Evolutionary conservation across 2,329 filamentous ascomycete genomes (phyloP).

Genomic region (Colletotrichum lindemuthianum): DNA sequence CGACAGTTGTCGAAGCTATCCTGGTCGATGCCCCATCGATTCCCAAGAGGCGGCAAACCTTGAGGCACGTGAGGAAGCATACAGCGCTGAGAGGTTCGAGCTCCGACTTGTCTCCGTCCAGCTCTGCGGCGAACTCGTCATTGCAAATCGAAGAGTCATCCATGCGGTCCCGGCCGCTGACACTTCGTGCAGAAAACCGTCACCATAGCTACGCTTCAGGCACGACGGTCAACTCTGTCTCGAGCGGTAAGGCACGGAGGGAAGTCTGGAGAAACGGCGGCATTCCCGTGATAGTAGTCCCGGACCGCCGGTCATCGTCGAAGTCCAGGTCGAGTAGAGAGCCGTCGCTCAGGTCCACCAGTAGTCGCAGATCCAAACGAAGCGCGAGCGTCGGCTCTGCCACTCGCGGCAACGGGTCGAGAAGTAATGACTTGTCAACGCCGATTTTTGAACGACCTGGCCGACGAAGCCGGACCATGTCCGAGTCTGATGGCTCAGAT

Average conservation of each 20-base stretch:
- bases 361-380: slow-evolving; percentile 64
- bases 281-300: slow-evolving; percentile 71
- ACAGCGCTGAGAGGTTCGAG: slow-evolving; percentile 58
- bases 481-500: slow-evolving; percentile 61
- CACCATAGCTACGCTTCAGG: slow-evolving; percentile 61
- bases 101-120: slow-evolving; percentile 52
- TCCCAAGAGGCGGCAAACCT: slow-evolving; percentile 60
- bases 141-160: slow-evolving; percentile 44
- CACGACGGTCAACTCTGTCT: slow-evolving; percentile 58
- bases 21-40: slow-evolving; percentile 60
- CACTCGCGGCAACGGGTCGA: slow-evolving; percentile 53
- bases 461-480: slow-evolving; percentile 54
- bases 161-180: slow-evolving; percentile 43
- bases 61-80: slow-evolving; percentile 71
- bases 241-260: slow-evolving; percentile 65
- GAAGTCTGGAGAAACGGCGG: slow-evolving; percentile 68
- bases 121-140: slow-evolving; percentile 53
- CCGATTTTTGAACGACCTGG: slow-evolving; percentile 55
- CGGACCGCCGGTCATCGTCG: slow-evolving; percentile 65
- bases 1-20: slow-evolving; percentile 67
- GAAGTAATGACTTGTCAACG: slow-evolving; percentile 51
- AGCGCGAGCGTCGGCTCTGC: slow-evolving; percentile 63
- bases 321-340: slow-evolving; percentile 61
- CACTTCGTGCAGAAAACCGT: slow-evolving; percentile 44
- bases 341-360: slow-evolving; percentile 69